Conservation (phyloP, 768 basidiomycete genomes). For the Pisolithus sp. region DNA sequence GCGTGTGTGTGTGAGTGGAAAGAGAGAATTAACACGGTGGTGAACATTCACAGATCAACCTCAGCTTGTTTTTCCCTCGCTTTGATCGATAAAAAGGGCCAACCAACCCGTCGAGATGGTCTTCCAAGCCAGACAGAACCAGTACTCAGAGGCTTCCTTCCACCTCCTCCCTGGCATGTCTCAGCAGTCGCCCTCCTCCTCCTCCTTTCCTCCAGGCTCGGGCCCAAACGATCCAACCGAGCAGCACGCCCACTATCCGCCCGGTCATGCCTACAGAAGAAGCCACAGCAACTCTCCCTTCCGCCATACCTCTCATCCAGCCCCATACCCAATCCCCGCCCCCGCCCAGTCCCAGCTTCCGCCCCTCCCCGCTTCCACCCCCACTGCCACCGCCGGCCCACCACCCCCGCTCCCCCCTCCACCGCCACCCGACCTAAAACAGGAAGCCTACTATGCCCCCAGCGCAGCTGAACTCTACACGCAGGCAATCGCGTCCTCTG, state of each 20-base stretch:
- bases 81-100: conserved; percentile 30
- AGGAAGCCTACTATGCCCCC: conserved; percentile 43
- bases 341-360: conserved; percentile 24
- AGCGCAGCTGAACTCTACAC: conserved; percentile 51
- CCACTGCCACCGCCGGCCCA: neutral
- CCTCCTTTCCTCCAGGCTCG: conserved; percentile 28
- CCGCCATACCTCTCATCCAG: conserved; percentile 35
- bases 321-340: conserved; percentile 34
- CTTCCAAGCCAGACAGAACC: conserved; percentile 9
- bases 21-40: neutral
- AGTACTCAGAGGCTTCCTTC: no score
- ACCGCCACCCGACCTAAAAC: conserved; percentile 30
- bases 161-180: conserved; percentile 30
- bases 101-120: conserved; percentile 25
- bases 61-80: conserved; percentile 31
- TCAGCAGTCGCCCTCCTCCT: conserved; percentile 28
- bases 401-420: conserved; percentile 13
- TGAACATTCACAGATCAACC: conserved; percentile 21
- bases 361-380: conserved; percentile 4
- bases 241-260: conserved; percentile 30
- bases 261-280: conserved; percentile 28
- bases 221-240: conserved; percentile 29
- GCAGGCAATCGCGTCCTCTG: conserved; percentile 36
- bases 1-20: conserved; percentile 10
- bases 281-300: conserved; percentile 28